Evolutionary conservation across 129 eudicot species (phyloP).

Genomic region (Tanacetum coccineum): DNA sequence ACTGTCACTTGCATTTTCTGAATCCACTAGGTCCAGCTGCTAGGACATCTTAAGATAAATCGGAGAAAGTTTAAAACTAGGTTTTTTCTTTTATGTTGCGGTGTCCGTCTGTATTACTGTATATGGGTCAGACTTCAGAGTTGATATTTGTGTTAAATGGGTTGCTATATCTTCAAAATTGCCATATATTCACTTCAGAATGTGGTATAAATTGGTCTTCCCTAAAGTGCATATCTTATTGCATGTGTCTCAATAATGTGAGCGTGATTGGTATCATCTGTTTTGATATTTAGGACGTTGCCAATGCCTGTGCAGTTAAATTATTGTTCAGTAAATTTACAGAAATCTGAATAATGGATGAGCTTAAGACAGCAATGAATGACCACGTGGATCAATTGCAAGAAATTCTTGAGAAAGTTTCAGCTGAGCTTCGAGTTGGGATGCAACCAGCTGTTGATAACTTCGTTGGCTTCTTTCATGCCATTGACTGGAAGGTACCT

Average conservation of each 20-base stretch:
- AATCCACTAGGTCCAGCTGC: too few species aligned
- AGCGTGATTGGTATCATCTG: neutral
- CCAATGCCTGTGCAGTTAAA: conserved; percentile 13
- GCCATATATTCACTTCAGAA: too few species aligned
- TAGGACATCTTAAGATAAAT: too few species aligned
- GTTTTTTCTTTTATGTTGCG: too few species aligned
- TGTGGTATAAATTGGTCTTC: neutral
- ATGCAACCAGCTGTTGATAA: conserved; percentile 74
- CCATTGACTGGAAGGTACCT: conserved; percentile 94
- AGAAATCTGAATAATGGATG: conserved; percentile 55
- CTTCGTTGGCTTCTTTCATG: conserved; percentile 87
- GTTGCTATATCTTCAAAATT: too few species aligned
- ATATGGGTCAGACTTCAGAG: too few species aligned
- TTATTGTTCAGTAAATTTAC: conserved; percentile 7
- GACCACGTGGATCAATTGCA: conserved; percentile 89
- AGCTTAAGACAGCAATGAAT: conserved; percentile 57
- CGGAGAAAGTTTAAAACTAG: too few species aligned
- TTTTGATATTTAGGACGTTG: conserved; percentile 3
- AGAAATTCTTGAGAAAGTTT: conserved; percentile 70
- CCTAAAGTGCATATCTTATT: neutral
- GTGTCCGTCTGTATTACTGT: too few species aligned
- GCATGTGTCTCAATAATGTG: neutral
- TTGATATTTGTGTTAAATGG: too few species aligned
- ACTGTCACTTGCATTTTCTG: too few species aligned
- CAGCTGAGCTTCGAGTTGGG: conserved; percentile 74